Evolutionary conservation across 208 protist species (phyloP).

Genomic region (Trypanosoma congolense): DNA sequence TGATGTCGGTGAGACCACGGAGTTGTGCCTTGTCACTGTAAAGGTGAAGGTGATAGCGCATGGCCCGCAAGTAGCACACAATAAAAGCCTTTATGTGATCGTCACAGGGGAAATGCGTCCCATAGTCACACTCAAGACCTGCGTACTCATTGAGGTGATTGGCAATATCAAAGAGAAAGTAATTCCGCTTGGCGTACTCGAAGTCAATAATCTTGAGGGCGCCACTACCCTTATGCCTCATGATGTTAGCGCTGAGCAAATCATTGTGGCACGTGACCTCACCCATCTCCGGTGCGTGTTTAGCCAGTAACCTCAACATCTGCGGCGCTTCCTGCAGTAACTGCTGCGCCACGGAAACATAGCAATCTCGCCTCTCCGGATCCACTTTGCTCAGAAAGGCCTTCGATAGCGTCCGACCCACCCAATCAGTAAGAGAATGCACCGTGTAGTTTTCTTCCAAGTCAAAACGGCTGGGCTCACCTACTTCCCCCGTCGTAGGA

Average conservation of each 20-base stretch:
- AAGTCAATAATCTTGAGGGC: conserved; percentile 90
- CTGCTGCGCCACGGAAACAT: conserved; percentile 24
- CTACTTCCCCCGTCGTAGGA: too few relatives aligned
- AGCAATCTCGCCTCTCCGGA: conserved; percentile 43
- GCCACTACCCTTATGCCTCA: conserved; percentile 51
- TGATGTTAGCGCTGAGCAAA: conserved; percentile 87
- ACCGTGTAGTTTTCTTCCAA: conserved; percentile 78
- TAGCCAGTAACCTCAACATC: conserved; percentile 37
- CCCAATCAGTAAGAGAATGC: conserved; percentile 63
- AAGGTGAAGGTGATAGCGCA: conserved; percentile 45
- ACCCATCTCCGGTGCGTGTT: conserved; percentile 29
- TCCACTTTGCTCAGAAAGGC: conserved; percentile 55
- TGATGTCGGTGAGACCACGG: conserved; percentile 27
- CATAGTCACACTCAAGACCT: conserved; percentile 87
- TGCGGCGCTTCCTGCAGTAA: conserved; percentile 39
- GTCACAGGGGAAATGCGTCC: conserved; percentile 68
- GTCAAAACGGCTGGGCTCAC: conserved; percentile 47
- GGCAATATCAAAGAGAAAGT: conserved; percentile 83
- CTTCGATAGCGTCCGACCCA: conserved; percentile 44
- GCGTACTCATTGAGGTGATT: conserved; percentile 93
- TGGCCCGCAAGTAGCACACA: conserved; percentile 51
- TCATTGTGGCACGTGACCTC: conserved; percentile 90
- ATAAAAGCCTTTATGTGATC: conserved; percentile 73
- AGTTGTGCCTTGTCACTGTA: conserved; percentile 14
- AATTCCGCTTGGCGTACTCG: conserved; percentile 88